Evolutionary conservation across 2,329 filamentous ascomycete genomes (phyloP).

Genomic region (Clarireedia monteithiana): DNA sequence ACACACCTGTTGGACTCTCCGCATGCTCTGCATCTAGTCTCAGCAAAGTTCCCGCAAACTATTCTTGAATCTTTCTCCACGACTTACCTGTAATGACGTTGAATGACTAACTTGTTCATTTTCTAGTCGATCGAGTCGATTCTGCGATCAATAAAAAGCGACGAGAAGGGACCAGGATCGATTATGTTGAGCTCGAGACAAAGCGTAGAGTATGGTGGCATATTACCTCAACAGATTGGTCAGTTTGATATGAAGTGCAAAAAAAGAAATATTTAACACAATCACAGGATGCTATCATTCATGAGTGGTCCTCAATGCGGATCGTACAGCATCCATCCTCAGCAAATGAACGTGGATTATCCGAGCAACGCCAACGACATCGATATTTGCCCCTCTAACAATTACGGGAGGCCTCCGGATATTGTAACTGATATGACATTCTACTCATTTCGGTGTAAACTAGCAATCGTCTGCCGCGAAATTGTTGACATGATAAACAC

Average conservation of each 20-base stretch:
- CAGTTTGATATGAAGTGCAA: slow-evolving; percentile 4
- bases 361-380: slow-evolving; percentile 32
- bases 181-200: slow-evolving; percentile 29
- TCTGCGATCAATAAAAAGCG: slow-evolving; percentile 15
- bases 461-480: slow-evolving; percentile 32
- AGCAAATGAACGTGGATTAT: slow-evolving; percentile 33
- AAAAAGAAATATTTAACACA: slow-evolving; percentile 7
- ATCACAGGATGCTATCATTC: slow-evolving; percentile 28
- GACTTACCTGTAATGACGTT: no score
- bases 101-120: no score
- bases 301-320: slow-evolving; percentile 31
- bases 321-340: slow-evolving; percentile 31
- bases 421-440: slow-evolving; percentile 32
- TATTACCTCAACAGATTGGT: slow-evolving; percentile 32
- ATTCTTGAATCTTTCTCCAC: no score
- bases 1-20: no score
- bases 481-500: slow-evolving; percentile 30
- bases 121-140: slow-evolving; percentile 16
- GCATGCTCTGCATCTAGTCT: no score
- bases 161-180: slow-evolving; percentile 13
- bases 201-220: slow-evolving; percentile 36
- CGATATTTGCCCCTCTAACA: slow-evolving; percentile 22
- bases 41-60: no score
- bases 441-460: slow-evolving; percentile 29
- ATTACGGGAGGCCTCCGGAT: slow-evolving; percentile 10